A percentile compares a stretch with the other conserved stretches of the same genome.
Evolutionary conservation across 148 eudicot genomes (phyloP).

Genomic region (Fallopia convolvulus): DNA sequence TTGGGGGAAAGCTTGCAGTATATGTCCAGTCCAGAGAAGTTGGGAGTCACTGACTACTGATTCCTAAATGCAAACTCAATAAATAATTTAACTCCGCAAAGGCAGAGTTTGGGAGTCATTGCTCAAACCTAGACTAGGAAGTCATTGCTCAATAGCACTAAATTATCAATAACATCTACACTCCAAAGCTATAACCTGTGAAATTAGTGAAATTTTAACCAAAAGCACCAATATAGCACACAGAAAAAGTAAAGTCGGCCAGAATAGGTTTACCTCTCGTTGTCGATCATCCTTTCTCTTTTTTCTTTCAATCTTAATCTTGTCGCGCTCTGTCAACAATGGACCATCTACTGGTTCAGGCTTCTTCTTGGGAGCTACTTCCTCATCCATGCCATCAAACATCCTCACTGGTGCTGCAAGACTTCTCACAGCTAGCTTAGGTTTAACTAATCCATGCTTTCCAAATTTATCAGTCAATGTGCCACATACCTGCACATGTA

Average conservation of each 20-base stretch:
- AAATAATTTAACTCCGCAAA: neutral
- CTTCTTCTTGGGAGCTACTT: conserved; percentile 70
- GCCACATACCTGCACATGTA: conserved; percentile 55
- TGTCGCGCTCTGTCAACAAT: conserved; percentile 86
- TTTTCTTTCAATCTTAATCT: conserved; percentile 80
- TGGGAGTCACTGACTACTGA: neutral
- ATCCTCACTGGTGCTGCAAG: conserved; percentile 73
- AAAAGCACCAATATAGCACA: neutral
- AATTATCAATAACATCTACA: neutral
- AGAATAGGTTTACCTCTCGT: conserved; percentile 56
- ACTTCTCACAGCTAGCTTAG: conserved; percentile 75
- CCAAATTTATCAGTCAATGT: conserved; percentile 78
- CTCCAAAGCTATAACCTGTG: neutral
- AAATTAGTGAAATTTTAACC: neutral
- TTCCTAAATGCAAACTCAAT: neutral
- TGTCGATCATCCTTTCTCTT: conserved; percentile 96
- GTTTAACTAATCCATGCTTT: conserved; percentile 91
- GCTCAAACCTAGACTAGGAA: neutral
- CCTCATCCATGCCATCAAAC: conserved; percentile 87
- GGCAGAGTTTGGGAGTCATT: neutral
- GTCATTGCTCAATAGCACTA: neutral
- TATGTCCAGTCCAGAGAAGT: neutral
- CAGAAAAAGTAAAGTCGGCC: neutral
- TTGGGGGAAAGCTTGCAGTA: neutral
- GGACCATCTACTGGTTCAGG: conserved; percentile 91